These are phyloP conservation scores for Chrysopogon serrulatus DNA, from an alignment of 176 grass and related monocot species.

Conservation along the genomic window DNA sequence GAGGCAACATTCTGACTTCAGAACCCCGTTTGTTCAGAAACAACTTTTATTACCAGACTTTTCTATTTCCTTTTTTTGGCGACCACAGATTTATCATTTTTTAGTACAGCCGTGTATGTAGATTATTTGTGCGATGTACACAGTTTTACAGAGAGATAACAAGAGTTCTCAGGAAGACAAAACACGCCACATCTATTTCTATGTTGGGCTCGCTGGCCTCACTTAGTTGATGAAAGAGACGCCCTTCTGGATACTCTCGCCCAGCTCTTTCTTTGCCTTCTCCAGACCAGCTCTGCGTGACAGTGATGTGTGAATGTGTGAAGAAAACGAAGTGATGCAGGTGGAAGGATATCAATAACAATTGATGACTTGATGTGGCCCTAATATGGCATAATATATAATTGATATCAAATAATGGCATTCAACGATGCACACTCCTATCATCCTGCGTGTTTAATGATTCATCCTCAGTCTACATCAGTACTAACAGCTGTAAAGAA, in stretches of 20 bases:
- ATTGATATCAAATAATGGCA: not conserved
- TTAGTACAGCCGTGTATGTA: not conserved
- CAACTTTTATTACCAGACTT: not conserved
- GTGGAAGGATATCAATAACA: constrained; percentile 24
- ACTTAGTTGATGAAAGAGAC: constrained; percentile 73
- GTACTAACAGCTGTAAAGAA: not conserved
- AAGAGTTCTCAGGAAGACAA: constrained; percentile 6
- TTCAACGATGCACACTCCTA: constrained; percentile 1
- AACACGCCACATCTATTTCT: constrained; percentile 1
- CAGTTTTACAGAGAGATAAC: not conserved
- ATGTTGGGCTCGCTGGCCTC: constrained; percentile 1
- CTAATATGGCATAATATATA: not conserved
- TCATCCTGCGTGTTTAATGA: not conserved
- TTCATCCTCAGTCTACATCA: not conserved
- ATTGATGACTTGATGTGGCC: constrained; percentile 9
- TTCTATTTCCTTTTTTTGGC: not conserved
- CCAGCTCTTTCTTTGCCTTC: constrained; percentile 83
- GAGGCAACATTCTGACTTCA: not conserved
- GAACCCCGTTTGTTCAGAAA: not conserved
- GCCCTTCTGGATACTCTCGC: constrained; percentile 75
- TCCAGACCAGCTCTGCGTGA: constrained; percentile 58
- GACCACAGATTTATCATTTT: not conserved
- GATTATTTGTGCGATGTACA: not conserved
- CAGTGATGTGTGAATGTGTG: not conserved
- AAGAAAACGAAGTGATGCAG: not conserved